Conservation (phyloP, 1,284 basidiomycete species). For the Rhizoctonia solani region DNA sequence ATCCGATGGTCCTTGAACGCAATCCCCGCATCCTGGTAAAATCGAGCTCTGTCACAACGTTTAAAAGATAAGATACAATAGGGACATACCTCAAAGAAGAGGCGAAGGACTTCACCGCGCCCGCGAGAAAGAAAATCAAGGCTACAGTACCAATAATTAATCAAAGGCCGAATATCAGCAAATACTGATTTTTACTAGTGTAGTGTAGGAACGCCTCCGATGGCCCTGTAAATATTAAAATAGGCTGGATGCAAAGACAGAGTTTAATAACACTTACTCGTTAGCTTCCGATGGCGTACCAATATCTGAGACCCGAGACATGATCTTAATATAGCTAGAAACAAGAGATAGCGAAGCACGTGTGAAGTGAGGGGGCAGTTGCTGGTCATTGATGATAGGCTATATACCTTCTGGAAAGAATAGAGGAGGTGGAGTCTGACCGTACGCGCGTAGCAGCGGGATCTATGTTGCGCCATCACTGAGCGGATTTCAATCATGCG, state of each 20-base stretch:
- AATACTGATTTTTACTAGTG: slow-evolving; percentile 10
- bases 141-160: background rate
- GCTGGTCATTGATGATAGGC: too few species aligned
- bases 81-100: slow-evolving; percentile 21
- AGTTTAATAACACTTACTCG: slow-evolving; percentile 3
- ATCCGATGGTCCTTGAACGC: slow-evolving; percentile 27
- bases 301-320: slow-evolving; percentile 14
- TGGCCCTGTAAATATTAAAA: background rate
- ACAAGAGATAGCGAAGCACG: too few species aligned
- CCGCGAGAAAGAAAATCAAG: slow-evolving; percentile 19
- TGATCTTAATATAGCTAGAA: background rate
- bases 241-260: background rate
- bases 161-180: background rate
- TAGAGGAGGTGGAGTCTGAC: too few species aligned
- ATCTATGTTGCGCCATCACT: too few species aligned
- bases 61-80: background rate
- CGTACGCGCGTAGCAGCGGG: too few species aligned
- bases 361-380: too few species aligned
- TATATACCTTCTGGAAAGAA: too few species aligned
- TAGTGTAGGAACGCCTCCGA: slow-evolving; percentile 22
- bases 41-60: background rate
- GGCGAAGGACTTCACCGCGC: slow-evolving; percentile 26
- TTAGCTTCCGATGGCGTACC: slow-evolving; percentile 21
- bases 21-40: slow-evolving; percentile 18
- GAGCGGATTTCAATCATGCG: too few species aligned